phyloP scores from a whole-genome alignment of 2,329 filamentous ascomycete species.

The Hyphodiscus sp. region DNA sequence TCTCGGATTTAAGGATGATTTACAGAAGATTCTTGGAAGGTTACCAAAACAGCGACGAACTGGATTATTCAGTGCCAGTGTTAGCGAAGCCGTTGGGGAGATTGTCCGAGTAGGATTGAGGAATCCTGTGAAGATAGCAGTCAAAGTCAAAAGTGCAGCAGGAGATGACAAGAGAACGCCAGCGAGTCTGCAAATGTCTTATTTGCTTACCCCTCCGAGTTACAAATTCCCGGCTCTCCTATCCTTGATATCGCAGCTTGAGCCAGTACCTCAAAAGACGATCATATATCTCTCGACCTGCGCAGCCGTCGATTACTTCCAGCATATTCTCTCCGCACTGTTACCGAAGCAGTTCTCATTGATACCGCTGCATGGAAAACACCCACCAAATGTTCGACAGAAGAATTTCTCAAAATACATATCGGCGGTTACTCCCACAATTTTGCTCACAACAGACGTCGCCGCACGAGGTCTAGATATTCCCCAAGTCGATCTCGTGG shows the following conservation, averaged over 20 bases:
- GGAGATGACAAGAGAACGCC: constrained; percentile 85
- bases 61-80: constrained; percentile 87
- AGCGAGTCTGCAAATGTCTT: constrained; percentile 87
- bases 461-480: constrained; percentile 88
- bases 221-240: constrained; percentile 74
- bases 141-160: constrained; percentile 75
- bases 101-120: constrained; percentile 86
- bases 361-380: constrained; percentile 85
- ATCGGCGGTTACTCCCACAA: constrained; percentile 64
- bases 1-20: constrained; percentile 85
- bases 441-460: constrained; percentile 89
- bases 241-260: constrained; percentile 61
- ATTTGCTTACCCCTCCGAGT: constrained; percentile 66
- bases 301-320: constrained; percentile 90
- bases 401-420: constrained; percentile 82
- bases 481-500: constrained; percentile 81
- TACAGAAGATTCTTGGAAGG: constrained; percentile 76
- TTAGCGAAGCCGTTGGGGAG: constrained; percentile 92
- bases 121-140: constrained; percentile 91
- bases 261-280: constrained; percentile 72
- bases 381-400: constrained; percentile 77
- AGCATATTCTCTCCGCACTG: constrained; percentile 67
- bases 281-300: constrained; percentile 94
- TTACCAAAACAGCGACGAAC: constrained; percentile 91
- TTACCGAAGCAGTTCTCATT: constrained; percentile 63